Evolutionary conservation across 2,329 filamentous ascomycete species (phyloP), one percentile per base, ranked within the genome.

Genomic region (Cladobotryum protrusum): DNA sequence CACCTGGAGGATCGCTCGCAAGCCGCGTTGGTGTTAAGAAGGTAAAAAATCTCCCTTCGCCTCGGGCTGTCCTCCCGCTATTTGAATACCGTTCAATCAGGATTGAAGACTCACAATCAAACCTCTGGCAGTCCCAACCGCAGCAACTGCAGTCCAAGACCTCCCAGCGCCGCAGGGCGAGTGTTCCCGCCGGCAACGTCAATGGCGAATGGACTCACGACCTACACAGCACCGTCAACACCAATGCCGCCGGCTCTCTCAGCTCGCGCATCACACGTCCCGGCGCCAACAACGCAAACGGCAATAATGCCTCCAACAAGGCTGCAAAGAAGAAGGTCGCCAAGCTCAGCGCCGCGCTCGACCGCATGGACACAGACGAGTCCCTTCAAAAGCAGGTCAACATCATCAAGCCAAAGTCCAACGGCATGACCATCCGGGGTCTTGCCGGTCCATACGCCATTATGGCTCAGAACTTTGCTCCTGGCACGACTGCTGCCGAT

Each of bases 381-480:
- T 57, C 64, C 39, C 62, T 62, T 41, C 55, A 57, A n/a, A 54
- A 58, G 46, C 69, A 73, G 51, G 63, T 70, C 56, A 72, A 69
- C 52, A 58, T 67, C 43, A 51, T 59, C 44, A 45, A 24, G 48
- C 41, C 40, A 37, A 35, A 57, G 14, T 45, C 47, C 54, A 50
- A 41, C 53, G 82, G 84, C 17, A 77, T 92, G 42, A 83, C 77
- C 34, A 91, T 93, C 56, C 76, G 82, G 47, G 88, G 88, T n/a
- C 71, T 85, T 8, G 83, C 83, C 1, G 85, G 86, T 0, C 86
- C 86, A 1, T 88, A 80, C 59, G 78, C 80, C 15, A 79, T 93
- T 19, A 78, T 89, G 63, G 87, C 85, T 3, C 85, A 87, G 67
- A 93, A 93, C 72, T 89, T 93, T 63, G 88, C 87, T 12, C 81